These are phyloP conservation scores for Cyclaneusma minus DNA, from an alignment of 2,329 filamentous ascomycete genomes.

Conservation along the genomic window DNA sequence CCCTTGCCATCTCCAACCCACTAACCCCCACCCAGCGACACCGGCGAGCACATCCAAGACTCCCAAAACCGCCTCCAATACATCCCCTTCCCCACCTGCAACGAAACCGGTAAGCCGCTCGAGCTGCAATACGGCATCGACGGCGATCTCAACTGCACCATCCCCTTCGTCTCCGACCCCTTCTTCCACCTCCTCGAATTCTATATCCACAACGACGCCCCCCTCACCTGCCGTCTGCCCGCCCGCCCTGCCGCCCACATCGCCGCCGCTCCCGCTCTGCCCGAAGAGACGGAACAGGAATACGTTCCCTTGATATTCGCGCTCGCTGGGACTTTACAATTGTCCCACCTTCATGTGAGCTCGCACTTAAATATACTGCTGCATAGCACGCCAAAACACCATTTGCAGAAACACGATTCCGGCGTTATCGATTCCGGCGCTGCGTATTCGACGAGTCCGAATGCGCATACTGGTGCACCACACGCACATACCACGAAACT, in stretches of 20 bases:
- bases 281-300: slow-evolving; percentile 31
- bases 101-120: slow-evolving; percentile 71
- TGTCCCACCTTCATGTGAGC: slow-evolving; percentile 78
- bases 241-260: slow-evolving; percentile 49
- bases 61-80: slow-evolving; percentile 73
- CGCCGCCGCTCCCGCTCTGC: slow-evolving; percentile 29
- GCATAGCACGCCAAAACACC: slow-evolving; percentile 46
- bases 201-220: slow-evolving; percentile 94
- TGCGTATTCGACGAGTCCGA: slow-evolving; percentile 69
- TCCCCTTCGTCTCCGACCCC: slow-evolving; percentile 59
- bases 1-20: not conserved
- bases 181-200: slow-evolving; percentile 89
- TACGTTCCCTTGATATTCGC: slow-evolving; percentile 82
- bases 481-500: slow-evolving; percentile 36
- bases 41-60: slow-evolving; percentile 79
- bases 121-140: slow-evolving; percentile 78
- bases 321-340: slow-evolving; percentile 74
- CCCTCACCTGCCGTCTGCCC: slow-evolving; percentile 79
- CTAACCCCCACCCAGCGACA: slow-evolving; percentile 41
- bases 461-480: slow-evolving; percentile 41
- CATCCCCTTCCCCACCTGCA: slow-evolving; percentile 79
- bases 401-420: slow-evolving; percentile 45
- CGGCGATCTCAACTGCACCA: slow-evolving; percentile 69
- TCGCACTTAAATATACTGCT: slow-evolving; percentile 82
- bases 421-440: slow-evolving; percentile 78